Conservation (phyloP, 2,329 filamentous ascomycete genomes). For the Curvularia hawaiiensis region DNA sequence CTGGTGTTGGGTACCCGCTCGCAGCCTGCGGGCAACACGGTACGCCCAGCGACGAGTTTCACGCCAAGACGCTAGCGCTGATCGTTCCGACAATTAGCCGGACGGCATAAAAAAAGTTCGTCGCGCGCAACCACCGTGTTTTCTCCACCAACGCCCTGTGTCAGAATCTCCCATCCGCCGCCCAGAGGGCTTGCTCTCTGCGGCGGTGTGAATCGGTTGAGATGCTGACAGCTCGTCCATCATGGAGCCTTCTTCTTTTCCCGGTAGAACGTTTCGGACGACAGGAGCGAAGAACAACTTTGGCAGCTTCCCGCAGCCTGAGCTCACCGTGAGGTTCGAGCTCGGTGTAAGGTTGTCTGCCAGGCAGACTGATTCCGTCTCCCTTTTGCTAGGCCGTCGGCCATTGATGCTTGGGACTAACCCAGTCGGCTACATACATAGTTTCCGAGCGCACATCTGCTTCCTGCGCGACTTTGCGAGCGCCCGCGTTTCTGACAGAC, state of each 20-base stretch:
- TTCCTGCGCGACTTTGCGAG: not conserved
- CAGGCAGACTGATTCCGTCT: constrained; percentile 51
- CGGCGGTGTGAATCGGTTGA: constrained; percentile 70
- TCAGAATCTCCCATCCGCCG: constrained; percentile 70
- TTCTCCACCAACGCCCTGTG: constrained; percentile 76
- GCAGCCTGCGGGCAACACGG: constrained; percentile 11
- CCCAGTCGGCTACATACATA: constrained; percentile 72
- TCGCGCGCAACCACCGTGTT: constrained; percentile 38
- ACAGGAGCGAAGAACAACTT: constrained; percentile 87
- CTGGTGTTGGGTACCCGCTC: not conserved
- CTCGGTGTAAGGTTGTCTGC: constrained; percentile 42
- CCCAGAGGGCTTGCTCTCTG: constrained; percentile 36
- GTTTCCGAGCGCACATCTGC: not conserved
- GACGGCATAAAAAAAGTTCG: constrained; percentile 39
- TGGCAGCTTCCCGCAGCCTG: constrained; percentile 60
- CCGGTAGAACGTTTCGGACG: constrained; percentile 78
- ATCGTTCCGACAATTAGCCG: constrained; percentile 21
- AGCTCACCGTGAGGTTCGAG: constrained; percentile 46
- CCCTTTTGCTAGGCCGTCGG: constrained; percentile 90
- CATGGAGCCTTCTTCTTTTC: constrained; percentile 72
- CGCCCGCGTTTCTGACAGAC: not conserved
- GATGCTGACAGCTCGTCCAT: constrained; percentile 83
- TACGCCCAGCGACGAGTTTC: constrained; percentile 6
- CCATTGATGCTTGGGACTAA: constrained; percentile 88
- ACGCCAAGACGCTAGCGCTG: constrained; percentile 28